These are phyloP conservation scores for Trypethelium eluteriae DNA, from an alignment of 495 filamentous ascomycete species.

Conservation along the genomic window DNA sequence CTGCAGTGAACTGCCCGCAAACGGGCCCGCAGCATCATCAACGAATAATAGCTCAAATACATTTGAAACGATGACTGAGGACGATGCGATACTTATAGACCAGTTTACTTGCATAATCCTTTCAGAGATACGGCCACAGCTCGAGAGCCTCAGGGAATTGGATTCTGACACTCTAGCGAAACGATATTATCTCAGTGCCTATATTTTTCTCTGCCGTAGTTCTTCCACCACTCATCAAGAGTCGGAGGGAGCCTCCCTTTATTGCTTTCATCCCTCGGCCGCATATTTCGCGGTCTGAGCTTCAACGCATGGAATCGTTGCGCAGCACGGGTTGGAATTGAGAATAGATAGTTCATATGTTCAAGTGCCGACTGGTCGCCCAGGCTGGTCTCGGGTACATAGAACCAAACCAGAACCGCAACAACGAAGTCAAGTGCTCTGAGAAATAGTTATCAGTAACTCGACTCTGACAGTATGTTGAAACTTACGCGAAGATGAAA, in stretches of 20 bases:
- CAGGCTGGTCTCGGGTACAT: not conserved
- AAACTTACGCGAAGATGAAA: conserved; percentile 2
- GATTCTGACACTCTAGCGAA: too few species aligned
- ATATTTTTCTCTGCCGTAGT: not conserved
- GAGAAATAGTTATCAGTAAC: not conserved
- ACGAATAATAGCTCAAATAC: too few species aligned
- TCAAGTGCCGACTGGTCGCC: not conserved
- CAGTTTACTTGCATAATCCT: too few species aligned
- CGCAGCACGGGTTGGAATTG: not conserved
- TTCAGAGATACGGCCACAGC: too few species aligned
- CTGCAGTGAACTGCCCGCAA: too few species aligned
- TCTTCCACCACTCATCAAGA: not conserved
- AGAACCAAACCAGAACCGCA: conserved; percentile 4
- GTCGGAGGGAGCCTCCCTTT: not conserved
- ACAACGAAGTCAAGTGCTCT: not conserved
- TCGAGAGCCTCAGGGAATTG: too few species aligned
- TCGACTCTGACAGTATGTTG: not conserved
- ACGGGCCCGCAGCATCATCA: too few species aligned
- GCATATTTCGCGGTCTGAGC: not conserved
- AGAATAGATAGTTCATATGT: conserved; percentile 4
- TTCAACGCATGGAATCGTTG: not conserved
- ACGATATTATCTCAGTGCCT: too few species aligned
- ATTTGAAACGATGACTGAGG: too few species aligned
- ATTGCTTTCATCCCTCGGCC: not conserved
- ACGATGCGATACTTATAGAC: too few species aligned